Base-by-base conservation (phyloP, 2,329 filamentous ascomycete species). In the Chrysoporthe deuterocubensis region DNA sequence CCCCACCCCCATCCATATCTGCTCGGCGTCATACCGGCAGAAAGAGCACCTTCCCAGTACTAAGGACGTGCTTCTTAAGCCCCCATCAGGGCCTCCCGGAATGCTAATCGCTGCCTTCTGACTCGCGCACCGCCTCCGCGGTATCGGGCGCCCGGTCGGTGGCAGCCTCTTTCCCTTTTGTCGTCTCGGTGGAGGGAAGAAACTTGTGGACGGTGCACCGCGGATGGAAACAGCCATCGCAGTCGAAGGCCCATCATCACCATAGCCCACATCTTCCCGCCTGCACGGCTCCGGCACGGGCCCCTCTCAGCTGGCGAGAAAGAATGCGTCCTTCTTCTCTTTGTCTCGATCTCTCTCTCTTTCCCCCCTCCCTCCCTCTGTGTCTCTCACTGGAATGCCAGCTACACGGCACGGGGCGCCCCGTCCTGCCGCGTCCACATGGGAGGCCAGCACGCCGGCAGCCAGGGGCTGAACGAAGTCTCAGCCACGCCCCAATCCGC, bases 381-480 rank as follows among this genome's bases (percentile, higher is more conserved):
- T 18, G 14, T 52, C 60, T 48, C 65, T 48, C 48, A 18, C 59
- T 54, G 50, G 50, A 54, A 54, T 54, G 50, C 26, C 50, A 32
- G 32, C 50, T 54, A 52, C 18, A 4, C 50, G 50, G 50, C 50
- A 54, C 50, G 50, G 50, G 13, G 21, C 50, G 50, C 50, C 50
- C 50, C 50, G 50, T 54, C 32, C 50, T 54, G 50, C 50, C 50
- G 21, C 50, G 50, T 32, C 50, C 50, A 54, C 50, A 54, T 54
- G 50, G 50, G 50, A 11, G 11, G 11, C 6, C 21, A 5, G 21
- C 50, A 11, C 11, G 11, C 6, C 21, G 4, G 21, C 50, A 5
- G 13, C 26, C 50, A 54, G n/a, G 26, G 50, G 50, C 50, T 54
- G 50, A 54, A 52, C 11, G 13, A 54, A 32, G 50, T 54, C 50